phyloP scores from a whole-genome alignment of 1,284 basidiomycete genomes.

The Marasmius fiardii region DNA sequence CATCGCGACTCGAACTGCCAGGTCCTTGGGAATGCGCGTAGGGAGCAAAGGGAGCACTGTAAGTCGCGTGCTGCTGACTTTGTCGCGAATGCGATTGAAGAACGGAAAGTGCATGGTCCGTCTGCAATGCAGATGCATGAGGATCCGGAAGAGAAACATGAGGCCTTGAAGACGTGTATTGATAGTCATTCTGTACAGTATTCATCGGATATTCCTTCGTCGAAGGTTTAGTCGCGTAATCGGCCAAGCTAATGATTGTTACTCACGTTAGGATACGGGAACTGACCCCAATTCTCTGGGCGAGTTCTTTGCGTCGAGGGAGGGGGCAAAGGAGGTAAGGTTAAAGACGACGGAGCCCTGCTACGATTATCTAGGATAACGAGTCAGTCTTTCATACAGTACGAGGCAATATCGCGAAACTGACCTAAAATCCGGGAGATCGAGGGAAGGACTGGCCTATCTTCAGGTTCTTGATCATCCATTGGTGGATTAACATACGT shows the following conservation, averaged over 20 bases:
- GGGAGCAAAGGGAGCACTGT: background rate
- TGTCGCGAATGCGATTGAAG: background rate
- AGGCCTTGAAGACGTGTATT: conserved; percentile 2
- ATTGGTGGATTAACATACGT: conserved; percentile 7
- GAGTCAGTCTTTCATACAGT: background rate
- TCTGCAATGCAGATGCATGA: conserved; percentile 12
- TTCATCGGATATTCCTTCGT: background rate
- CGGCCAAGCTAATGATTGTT: background rate
- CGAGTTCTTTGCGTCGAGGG: conserved; percentile 1
- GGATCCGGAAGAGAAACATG: conserved; percentile 9
- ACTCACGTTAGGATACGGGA: conserved; percentile 9
- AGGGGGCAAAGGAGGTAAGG: conserved; percentile 18
- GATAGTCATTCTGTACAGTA: background rate
- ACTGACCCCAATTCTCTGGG: conserved; percentile 10
- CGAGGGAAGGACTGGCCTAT: conserved; percentile 21
- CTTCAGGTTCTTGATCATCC: conserved; percentile 15
- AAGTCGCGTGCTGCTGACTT: background rate
- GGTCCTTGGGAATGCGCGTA: background rate
- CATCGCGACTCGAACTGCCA: background rate
- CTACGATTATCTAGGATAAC: conserved; percentile 7
- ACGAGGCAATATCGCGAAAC: background rate
- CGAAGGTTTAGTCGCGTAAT: background rate
- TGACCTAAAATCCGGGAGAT: conserved; percentile 24
- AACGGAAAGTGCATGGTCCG: conserved; percentile 12
- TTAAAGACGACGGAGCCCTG: conserved; percentile 16